Evolutionary conservation across 768 basidiomycete species (phyloP), one percentile per base, ranked within the genome.

Genomic region (Phanerodontia chrysosporium): DNA sequence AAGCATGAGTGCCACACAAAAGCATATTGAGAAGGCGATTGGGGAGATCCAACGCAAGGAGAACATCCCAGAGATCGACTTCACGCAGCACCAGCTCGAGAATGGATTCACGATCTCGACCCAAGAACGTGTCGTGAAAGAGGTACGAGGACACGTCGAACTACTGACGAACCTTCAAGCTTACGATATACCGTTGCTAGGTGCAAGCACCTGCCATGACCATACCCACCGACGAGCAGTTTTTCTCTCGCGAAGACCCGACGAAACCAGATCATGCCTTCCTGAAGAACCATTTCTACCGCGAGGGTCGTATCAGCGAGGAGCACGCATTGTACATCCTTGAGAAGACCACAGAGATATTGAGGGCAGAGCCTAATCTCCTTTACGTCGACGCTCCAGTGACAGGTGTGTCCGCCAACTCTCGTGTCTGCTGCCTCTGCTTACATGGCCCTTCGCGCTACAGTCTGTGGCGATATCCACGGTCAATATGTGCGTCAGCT

Each of bases 211-310:
- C 97, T 25, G 95, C 97, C 51, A 95, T 96, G 87, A 79, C 77
- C 65, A 83, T 88, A 59, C 97, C 97, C 1, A 95, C 95, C 1
- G 85, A 90, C 65, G 91, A 90, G 65, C 93, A 98, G 72, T 99
- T 98, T 83, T 98, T 88, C 76, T 87, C 90, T 58, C 74, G 74
- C 55, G 81, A 85, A 66, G 96, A 98, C 77, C 86, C 83, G 45
- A 82, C 86, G 28, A 98, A 96, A 73, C 96, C 96, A 10, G 92
- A 98, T 73, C 80, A 98, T 65, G 95, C 92, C 28, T 98, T 94
- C 74, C 81, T 99, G 62, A 99, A 98, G 79, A 98, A 98, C 68
- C 97, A 99, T 75, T 98, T 99, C 71, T 98, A 98, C 74, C 84
- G 97, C 35, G 96, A 98, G 72, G 96, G 96, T 0, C 80, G 95